These are phyloP conservation scores for Tetrahymena thermophila DNA, from an alignment of 73 alveolate species.

Conservation along the genomic window DNA sequence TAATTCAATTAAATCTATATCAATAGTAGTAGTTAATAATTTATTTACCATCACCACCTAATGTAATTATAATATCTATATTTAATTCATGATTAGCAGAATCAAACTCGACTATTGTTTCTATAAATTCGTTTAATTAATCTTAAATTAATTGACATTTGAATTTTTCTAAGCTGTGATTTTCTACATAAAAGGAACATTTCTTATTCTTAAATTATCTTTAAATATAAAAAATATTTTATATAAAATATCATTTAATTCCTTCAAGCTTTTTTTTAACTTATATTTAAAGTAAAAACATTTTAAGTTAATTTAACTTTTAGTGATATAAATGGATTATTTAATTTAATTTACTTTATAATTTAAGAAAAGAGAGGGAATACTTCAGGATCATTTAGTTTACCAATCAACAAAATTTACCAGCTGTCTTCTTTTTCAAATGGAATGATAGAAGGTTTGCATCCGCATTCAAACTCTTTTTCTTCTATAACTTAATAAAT, in stretches of 20 bases:
- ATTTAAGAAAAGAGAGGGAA: background rate
- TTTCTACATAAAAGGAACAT: background rate
- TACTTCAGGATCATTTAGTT: background rate
- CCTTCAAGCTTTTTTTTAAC: too few species aligned
- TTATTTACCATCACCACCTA: constrained; percentile 40
- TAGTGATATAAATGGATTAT: too few species aligned
- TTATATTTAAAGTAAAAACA: too few species aligned
- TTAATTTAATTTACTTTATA: background rate
- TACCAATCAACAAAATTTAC: background rate
- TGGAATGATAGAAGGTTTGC: background rate
- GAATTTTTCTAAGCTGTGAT: background rate
- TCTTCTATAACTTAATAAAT: background rate
- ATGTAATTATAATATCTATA: constrained; percentile 13
- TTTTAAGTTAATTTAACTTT: too few species aligned
- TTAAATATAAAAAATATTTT: background rate
- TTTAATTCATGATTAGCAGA: background rate
- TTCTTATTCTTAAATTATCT: background rate
- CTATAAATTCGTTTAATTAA: background rate
- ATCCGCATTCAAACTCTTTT: background rate
- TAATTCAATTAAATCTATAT: too few species aligned
- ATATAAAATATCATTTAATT: background rate
- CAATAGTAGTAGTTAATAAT: too few species aligned
- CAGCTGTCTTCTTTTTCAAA: background rate
- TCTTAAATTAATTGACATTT: background rate
- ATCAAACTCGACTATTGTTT: background rate